Percentiles rank a stretch among this genome's conserved stretches.
Conservation (phyloP, 2,329 filamentous ascomycete genomes). For the Ceratocystis smalleyi region DNA sequence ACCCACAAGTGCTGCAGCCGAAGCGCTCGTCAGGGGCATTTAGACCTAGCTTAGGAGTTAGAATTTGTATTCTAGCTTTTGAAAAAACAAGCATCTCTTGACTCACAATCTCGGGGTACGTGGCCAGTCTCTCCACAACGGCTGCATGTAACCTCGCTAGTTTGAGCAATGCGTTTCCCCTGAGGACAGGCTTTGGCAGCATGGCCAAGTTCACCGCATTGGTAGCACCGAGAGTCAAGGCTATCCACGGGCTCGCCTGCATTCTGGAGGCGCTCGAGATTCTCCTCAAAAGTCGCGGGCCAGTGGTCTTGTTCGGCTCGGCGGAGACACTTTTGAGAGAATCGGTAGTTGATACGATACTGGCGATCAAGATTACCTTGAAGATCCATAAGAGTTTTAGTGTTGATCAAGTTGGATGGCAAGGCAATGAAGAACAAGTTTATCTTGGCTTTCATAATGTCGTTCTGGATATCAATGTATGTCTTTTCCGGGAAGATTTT, state of each 20-base stretch:
- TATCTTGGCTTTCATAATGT: constrained; percentile 40
- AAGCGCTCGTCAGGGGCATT: neutral
- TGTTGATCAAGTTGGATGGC: constrained; percentile 39
- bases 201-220: constrained; percentile 52
- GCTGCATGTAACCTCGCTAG: constrained; percentile 20
- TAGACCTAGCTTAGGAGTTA: neutral
- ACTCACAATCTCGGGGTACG: neutral
- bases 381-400: constrained; percentile 56
- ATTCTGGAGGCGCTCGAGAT: constrained; percentile 46
- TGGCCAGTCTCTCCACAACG: neutral
- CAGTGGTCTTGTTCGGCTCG: constrained; percentile 44
- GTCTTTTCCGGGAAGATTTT: constrained; percentile 43
- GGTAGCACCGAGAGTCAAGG: constrained; percentile 43
- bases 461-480: constrained; percentile 44
- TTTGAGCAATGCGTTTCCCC: constrained; percentile 35
- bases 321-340: constrained; percentile 40
- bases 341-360: constrained; percentile 48
- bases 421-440: constrained; percentile 46
- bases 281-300: constrained; percentile 44
- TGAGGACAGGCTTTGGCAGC: constrained; percentile 42
- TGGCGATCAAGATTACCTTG: constrained; percentile 52
- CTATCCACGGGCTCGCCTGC: constrained; percentile 49
- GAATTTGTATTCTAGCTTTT: neutral
- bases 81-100: neutral
- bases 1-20: neutral